Evolutionary conservation across 805 yeast species (phyloP), one percentile per base, ranked within the genome.

Genomic region (Deakozyma indianensis): DNA sequence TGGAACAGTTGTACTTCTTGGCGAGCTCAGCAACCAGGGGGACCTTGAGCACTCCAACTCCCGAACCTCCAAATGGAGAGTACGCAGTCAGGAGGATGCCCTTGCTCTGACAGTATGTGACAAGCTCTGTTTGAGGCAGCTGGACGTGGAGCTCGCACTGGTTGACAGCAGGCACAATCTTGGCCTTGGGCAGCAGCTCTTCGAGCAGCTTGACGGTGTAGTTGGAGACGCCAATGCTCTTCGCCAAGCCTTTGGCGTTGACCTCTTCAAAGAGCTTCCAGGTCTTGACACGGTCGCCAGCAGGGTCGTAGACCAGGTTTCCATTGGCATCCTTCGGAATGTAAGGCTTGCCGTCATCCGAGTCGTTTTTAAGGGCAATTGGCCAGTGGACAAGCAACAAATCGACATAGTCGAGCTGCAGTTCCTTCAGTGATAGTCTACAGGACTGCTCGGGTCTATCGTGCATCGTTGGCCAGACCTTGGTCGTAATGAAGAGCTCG

Each of bases 171-270:
- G 86, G 86, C 16, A 67, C 70, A 41, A 73, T 61, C 23, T 62
- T 73, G 45, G 73, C 73, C 38, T 67, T 68, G 11, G 62, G 61
- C 46, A 83, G 64, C 50, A 83, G 66, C 40, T 59, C 66, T 46
- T 69, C 64, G 47, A 80, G 57, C 48, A 75, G 71, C 50, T 66
- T 68, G 22, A 69, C 56, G n/a, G 80, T 70, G 56, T 76, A 75
- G 63, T 83, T 83, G 20, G 85, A 78, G 23, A 83, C 83, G 50
- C 92, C 92, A 59, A 83, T 73, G 25, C 85, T 72, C 54, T 70
- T 75, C 18, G 73, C 65, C 54, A 73, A 67, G 23, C n/a, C 60
- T 62, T 46, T 73, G 65, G 52, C 80, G 7, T 71, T 68, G 60
- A 52, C 70, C 65, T 62, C 78, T 81, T 83, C 85, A 73, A 83